phyloP scores from a whole-genome alignment of 1,284 basidiomycete species.

The Ceratobasidium sp. region DNA sequence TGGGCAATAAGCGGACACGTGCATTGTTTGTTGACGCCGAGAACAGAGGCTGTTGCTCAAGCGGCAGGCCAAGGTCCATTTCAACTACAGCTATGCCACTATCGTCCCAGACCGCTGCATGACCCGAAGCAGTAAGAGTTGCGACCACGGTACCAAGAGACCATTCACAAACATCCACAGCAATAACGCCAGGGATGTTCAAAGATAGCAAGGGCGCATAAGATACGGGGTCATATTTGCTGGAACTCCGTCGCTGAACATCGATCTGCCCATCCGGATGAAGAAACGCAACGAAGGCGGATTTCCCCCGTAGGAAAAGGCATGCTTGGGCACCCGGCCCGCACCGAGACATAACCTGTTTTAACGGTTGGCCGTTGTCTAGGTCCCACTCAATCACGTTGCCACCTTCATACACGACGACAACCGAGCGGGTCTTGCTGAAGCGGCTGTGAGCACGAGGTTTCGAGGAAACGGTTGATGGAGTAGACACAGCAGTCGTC shows the following conservation, averaged over 20 bases:
- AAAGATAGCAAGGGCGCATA: slow-evolving; percentile 11
- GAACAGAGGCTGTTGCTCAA: background rate
- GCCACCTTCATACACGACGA: slow-evolving; percentile 12
- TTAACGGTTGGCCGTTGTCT: slow-evolving; percentile 3
- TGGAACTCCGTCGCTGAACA: background rate
- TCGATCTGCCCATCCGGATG: slow-evolving; percentile 29
- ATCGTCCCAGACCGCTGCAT: slow-evolving; percentile 23
- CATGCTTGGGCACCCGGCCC: slow-evolving; percentile 3
- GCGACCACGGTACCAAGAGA: slow-evolving; percentile 25
- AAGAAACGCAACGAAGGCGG: slow-evolving; percentile 14
- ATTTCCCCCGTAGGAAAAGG: slow-evolving; percentile 11
- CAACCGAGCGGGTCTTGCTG: background rate
- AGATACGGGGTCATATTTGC: background rate
- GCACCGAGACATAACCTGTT: slow-evolving; percentile 5
- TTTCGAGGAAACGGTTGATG: background rate
- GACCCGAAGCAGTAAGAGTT: slow-evolving; percentile 22
- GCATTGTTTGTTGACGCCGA: background rate
- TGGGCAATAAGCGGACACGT: slow-evolving; percentile 20
- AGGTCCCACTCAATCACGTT: slow-evolving; percentile 29
- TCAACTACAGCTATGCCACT: background rate
- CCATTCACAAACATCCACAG: slow-evolving; percentile 29
- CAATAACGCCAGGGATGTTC: slow-evolving; percentile 7
- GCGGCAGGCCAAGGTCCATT: slow-evolving; percentile 24
- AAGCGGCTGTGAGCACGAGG: background rate
- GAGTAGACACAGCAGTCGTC: background rate